Conservation (phyloP, 139 green algal species). For the Yamagishiella unicocca region DNA sequence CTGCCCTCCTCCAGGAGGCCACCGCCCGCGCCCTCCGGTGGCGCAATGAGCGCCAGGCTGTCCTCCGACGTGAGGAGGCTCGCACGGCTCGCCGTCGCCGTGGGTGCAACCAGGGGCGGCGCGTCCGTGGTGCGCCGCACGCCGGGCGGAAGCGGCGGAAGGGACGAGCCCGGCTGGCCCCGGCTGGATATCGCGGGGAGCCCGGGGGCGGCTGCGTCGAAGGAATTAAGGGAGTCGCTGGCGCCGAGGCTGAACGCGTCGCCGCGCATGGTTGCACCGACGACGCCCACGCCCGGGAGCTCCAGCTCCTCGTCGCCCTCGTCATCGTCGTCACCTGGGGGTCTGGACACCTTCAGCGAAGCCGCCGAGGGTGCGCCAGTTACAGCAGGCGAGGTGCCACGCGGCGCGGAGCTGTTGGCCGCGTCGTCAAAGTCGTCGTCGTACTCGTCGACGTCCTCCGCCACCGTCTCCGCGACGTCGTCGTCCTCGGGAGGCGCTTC, state of each 20-base stretch:
- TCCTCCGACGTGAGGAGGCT: conserved; percentile 17
- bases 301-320: not conserved
- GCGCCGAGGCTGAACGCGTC: not conserved
- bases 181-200: not conserved
- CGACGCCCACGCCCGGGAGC: not conserved
- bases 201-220: not conserved
- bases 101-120: not conserved
- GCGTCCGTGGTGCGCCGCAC: not conserved
- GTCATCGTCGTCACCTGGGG: not conserved
- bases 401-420: not conserved
- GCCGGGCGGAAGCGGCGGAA: conserved; percentile 21
- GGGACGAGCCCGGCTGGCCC: not conserved
- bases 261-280: too few relatives aligned
- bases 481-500: too few relatives aligned
- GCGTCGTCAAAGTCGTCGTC: conserved; percentile 4
- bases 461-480: not conserved
- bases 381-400: not conserved
- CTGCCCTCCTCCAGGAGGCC: not conserved
- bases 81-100: not conserved
- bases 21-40: not conserved
- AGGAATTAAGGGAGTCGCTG: conserved; percentile 1
- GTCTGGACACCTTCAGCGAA: not conserved
- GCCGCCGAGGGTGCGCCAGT: not conserved
- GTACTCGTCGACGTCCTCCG: not conserved
- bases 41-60: conserved; percentile 19